Evolutionary conservation across 371 early-diverging fungal genomes (phyloP).

Genomic region (Actinomucor elegans): DNA sequence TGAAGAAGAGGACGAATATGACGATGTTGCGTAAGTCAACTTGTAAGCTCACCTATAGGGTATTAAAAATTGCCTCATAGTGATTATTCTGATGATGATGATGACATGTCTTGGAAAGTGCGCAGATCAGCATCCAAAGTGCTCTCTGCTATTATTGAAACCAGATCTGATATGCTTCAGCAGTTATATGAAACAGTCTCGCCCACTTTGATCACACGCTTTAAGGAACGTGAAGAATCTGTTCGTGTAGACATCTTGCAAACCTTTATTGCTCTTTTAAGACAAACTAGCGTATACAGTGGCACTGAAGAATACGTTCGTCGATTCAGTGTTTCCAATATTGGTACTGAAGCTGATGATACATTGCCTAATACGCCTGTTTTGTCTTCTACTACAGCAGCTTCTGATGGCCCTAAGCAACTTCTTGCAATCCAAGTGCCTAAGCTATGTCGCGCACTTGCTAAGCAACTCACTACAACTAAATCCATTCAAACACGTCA

Average conservation of each 20-base stretch:
- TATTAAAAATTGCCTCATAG: constrained; percentile 21
- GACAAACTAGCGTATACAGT: constrained; percentile 68
- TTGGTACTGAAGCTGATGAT: constrained; percentile 45
- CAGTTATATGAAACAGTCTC: constrained; percentile 68
- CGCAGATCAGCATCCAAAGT: constrained; percentile 85
- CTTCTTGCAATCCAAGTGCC: constrained; percentile 60
- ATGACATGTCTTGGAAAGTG: constrained; percentile 91
- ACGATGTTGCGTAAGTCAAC: constrained; percentile 55
- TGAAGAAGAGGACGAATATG: constrained; percentile 76
- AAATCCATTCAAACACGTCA: constrained; percentile 80
- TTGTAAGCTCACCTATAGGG: background rate
- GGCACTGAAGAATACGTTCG: constrained; percentile 7
- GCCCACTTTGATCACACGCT: constrained; percentile 74
- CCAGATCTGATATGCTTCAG: constrained; percentile 67
- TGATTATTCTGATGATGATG: constrained; percentile 76
- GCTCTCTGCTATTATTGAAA: constrained; percentile 74
- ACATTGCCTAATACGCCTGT: background rate
- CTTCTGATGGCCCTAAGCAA: constrained; percentile 50
- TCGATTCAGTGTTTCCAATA: constrained; percentile 69
- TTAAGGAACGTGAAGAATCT: constrained; percentile 91
- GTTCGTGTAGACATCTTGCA: constrained; percentile 85
- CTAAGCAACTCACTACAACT: constrained; percentile 69
- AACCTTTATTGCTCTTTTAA: constrained; percentile 73
- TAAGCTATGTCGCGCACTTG: constrained; percentile 61
- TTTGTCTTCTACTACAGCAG: background rate